Base-by-base conservation (phyloP, 176 grass and related monocot genomes). In the Musa beccarii region DNA sequence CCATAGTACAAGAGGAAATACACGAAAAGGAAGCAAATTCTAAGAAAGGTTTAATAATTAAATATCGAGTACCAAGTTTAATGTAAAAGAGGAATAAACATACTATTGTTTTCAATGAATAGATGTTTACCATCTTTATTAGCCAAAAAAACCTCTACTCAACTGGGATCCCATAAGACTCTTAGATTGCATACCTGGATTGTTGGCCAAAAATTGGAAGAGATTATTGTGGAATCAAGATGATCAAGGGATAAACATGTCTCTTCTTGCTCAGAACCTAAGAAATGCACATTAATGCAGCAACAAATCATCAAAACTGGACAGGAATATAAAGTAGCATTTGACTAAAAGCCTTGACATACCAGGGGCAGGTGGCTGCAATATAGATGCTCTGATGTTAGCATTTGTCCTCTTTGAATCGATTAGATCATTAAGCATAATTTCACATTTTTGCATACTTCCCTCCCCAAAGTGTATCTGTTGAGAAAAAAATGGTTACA, bases 371-470 rank as follows among this genome's bases (percentile, higher is more conserved):
- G 78, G 23, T 72, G 85, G 13, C 65, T 78, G 72, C 16, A 56
- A 26, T 70, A 93, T 69, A 75, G 90, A 90, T 89, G 93, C 92
- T 89, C 93, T 97, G 71, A 97, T 97, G 84, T 97, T 97, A 62
- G 88, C 76, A 84, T 97, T 97, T 75, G 88, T 97, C 81, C 94
- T 90, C 84, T 97, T 97, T 25, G 90, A 97, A 82, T 89, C 94
- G 79, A 97, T 97, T 86, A 97, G 76, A 64, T 97, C 94, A 87
- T 93, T 97, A 56, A 97, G 86, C 94, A 97, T 97, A 86, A 97
- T 97, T 85, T 97, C 94, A 85, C 94, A 97, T 75, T 97, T 97
- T 84, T 93, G 94, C 90, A 97, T 97, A 75, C 90, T 97, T 73
- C 81, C 90, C 84, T 97, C 94, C 69, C 94, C 94, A 78, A 97